A percentile compares a stretch with the other conserved stretches of the same genome.
Evolutionary conservation across 2,329 filamentous ascomycete genomes (phyloP).

Genomic region (Paracoccidioides brasiliensis): DNA sequence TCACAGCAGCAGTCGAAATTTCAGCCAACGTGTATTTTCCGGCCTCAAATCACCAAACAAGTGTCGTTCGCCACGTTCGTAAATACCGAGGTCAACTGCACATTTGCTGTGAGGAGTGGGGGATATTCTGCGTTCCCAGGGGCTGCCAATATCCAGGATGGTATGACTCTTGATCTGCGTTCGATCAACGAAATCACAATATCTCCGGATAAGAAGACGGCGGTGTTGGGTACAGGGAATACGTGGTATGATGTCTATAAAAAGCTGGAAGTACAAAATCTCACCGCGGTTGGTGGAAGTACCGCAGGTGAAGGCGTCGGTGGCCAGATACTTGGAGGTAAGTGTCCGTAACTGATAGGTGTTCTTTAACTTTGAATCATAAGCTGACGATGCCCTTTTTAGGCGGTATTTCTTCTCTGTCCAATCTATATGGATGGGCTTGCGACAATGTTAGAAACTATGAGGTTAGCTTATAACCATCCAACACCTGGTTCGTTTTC

Average conservation of each 20-base stretch:
- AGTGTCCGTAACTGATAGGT: neutral
- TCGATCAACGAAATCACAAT: slow-evolving; percentile 20
- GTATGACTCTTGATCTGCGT: slow-evolving; percentile 23
- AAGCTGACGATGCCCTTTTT: slow-evolving; percentile 7
- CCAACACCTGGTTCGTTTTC: neutral
- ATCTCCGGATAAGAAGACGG: slow-evolving; percentile 17
- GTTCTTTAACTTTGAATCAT: neutral
- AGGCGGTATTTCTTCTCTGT: slow-evolving; percentile 24
- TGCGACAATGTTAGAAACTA: slow-evolving; percentile 25
- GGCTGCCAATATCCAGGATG: slow-evolving; percentile 38
- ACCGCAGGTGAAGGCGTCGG: slow-evolving; percentile 16
- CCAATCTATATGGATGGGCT: slow-evolving; percentile 21
- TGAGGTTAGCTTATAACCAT: slow-evolving; percentile 13
- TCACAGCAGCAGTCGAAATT: slow-evolving; percentile 24
- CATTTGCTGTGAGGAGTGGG: slow-evolving; percentile 44
- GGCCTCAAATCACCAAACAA: slow-evolving; percentile 14
- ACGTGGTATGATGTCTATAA: slow-evolving; percentile 25
- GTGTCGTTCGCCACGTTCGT: slow-evolving; percentile 22
- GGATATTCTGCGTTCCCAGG: slow-evolving; percentile 46
- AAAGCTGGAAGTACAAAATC: slow-evolving; percentile 18
- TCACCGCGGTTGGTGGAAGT: slow-evolving; percentile 25
- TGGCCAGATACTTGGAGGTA: slow-evolving; percentile 17
- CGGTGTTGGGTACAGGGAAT: slow-evolving; percentile 22
- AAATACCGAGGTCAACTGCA: slow-evolving; percentile 21
- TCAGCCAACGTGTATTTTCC: slow-evolving; percentile 24